phyloP scores from a whole-genome alignment of 306 rosid genomes.

The Adenanthera pavonina region DNA sequence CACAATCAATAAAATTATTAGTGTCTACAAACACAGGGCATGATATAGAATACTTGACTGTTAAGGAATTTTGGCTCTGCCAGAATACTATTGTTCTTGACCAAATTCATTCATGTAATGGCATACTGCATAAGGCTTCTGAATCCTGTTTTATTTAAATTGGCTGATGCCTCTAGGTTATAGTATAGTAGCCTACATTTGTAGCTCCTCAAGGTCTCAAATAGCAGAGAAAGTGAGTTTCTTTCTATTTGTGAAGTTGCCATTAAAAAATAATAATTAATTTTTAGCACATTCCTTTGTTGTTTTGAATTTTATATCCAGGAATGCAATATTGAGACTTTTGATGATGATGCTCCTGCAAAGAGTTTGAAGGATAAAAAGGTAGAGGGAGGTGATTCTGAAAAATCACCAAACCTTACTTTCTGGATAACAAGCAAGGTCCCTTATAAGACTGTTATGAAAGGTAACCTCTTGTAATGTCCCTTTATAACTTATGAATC shows the following conservation, averaged over 20 bases:
- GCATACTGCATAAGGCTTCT: slow-evolving; percentile 1
- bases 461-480: slow-evolving; percentile 39
- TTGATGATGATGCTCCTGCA: slow-evolving; percentile 51
- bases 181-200: neutral
- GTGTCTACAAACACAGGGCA: neutral
- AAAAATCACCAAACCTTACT: slow-evolving; percentile 50
- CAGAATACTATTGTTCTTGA: too few species aligned
- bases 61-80: too few species aligned
- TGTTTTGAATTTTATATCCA: slow-evolving; percentile 38
- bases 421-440: slow-evolving; percentile 60
- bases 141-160: neutral
- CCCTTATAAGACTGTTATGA: slow-evolving; percentile 61
- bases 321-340: slow-evolving; percentile 62
- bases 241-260: slow-evolving; percentile 14
- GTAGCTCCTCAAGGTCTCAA: neutral
- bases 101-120: neutral
- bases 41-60: neutral
- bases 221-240: neutral
- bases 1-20: too few species aligned
- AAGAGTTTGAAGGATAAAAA: slow-evolving; percentile 63
- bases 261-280: slow-evolving; percentile 13
- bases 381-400: slow-evolving; percentile 58
- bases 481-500: slow-evolving; percentile 19
- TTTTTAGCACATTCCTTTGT: slow-evolving; percentile 31
- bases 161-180: neutral